Evolutionary conservation across 345 rosid genomes (phyloP).

Genomic region (Eucalyptus sp.): DNA sequence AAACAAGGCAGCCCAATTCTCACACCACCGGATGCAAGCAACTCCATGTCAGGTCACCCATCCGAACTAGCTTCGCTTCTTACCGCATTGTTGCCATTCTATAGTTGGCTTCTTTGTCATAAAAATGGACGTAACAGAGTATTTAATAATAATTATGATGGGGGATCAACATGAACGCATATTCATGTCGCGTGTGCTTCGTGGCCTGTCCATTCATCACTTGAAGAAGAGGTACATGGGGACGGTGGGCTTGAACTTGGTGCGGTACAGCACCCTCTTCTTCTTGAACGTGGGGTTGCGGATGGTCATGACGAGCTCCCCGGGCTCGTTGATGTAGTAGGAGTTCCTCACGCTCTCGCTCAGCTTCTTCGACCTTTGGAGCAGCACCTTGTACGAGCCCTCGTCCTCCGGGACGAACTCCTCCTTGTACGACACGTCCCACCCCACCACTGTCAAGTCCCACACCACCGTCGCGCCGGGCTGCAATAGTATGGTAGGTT

Average conservation of each 20-base stretch:
- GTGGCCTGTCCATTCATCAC: background rate
- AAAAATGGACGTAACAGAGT: background rate
- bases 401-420: conserved; percentile 57
- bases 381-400: conserved; percentile 36
- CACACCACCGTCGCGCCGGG: conserved; percentile 32
- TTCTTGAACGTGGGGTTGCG: conserved; percentile 20
- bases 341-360: conserved; percentile 31
- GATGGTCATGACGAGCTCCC: conserved; percentile 34
- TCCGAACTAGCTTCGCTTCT: background rate
- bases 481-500: background rate
- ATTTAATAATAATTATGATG: background rate
- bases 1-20: background rate
- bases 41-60: background rate
- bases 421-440: conserved; percentile 42
- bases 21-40: background rate
- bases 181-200: background rate
- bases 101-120: background rate
- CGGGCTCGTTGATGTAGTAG: conserved; percentile 41
- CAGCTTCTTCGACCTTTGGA: conserved; percentile 13
- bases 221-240: conserved; percentile 11
- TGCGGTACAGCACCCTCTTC: conserved; percentile 36
- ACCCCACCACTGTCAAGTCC: conserved; percentile 45
- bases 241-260: conserved; percentile 27
- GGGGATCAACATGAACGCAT: background rate
- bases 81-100: background rate